phyloP scores from a whole-genome alignment of 768 basidiomycete species.

The Baorangia bicolor region DNA sequence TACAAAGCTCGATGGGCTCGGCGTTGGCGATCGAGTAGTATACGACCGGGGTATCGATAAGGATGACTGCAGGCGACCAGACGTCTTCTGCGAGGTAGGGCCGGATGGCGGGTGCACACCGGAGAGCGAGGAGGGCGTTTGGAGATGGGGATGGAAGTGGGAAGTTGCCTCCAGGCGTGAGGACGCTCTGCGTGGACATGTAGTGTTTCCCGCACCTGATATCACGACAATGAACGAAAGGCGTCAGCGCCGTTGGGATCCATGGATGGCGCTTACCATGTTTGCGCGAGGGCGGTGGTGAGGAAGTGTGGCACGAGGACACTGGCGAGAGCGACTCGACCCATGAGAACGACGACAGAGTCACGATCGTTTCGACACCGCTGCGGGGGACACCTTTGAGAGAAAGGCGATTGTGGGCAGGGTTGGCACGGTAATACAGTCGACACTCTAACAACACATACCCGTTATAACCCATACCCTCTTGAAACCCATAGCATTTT shows the following conservation, averaged over 20 bases:
- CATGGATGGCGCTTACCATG: slow-evolving; percentile 22
- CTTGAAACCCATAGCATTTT: no score
- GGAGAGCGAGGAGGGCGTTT: slow-evolving; percentile 42
- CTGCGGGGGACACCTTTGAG: background rate
- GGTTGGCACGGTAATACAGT: background rate
- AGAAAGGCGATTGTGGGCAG: background rate
- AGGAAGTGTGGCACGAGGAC: slow-evolving; percentile 13
- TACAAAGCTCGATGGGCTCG: no score
- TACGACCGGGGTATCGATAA: slow-evolving; percentile 60
- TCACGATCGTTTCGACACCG: background rate
- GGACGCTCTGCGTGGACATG: slow-evolving; percentile 40
- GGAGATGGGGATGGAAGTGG: slow-evolving; percentile 37
- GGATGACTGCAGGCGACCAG: slow-evolving; percentile 41
- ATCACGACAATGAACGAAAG: background rate
- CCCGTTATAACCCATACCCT: no score
- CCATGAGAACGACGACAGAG: slow-evolving; percentile 6
- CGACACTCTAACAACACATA: no score
- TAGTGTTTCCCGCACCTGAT: slow-evolving; percentile 59
- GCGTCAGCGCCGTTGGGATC: background rate
- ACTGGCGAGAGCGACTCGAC: slow-evolving; percentile 1
- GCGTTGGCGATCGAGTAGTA: no score
- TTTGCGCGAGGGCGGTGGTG: slow-evolving; percentile 20
- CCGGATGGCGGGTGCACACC: no score
- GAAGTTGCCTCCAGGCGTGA: no score
- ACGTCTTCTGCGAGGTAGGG: no score